Evolutionary conservation across 768 basidiomycete species (phyloP).

Genomic region (Agaricus blazei): DNA sequence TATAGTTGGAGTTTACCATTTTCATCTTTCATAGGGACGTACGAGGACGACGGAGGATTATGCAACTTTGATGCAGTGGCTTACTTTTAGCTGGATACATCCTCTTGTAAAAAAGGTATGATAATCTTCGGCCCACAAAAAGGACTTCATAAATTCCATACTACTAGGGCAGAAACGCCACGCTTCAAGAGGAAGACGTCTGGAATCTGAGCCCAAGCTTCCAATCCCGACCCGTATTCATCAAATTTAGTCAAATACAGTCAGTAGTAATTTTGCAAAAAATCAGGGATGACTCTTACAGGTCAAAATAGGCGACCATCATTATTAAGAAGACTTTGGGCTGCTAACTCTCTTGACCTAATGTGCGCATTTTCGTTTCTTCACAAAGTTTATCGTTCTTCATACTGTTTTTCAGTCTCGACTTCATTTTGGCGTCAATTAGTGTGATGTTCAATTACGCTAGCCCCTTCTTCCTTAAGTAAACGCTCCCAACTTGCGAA

Average conservation of each 20-base stretch:
- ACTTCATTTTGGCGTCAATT: slow-evolving; percentile 61
- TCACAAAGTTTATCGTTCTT: neutral
- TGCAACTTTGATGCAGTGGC: slow-evolving; percentile 65
- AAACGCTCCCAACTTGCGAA: slow-evolving; percentile 12
- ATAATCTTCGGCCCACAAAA: neutral
- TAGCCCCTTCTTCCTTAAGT: slow-evolving; percentile 84
- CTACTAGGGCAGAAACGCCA: slow-evolving; percentile 39
- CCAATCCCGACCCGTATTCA: slow-evolving; percentile 62
- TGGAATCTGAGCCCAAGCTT: slow-evolving; percentile 67
- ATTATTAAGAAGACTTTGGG: slow-evolving; percentile 36
- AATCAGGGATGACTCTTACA: neutral
- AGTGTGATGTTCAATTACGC: slow-evolving; percentile 76
- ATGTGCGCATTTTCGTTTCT: slow-evolving; percentile 21
- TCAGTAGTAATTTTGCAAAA: slow-evolving; percentile 14
- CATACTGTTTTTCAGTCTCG: slow-evolving; percentile 35
- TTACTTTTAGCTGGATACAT: slow-evolving; percentile 67
- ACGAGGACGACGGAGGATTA: slow-evolving; percentile 74
- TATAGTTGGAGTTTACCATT: neutral
- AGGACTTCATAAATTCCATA: neutral
- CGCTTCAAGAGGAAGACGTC: slow-evolving; percentile 66
- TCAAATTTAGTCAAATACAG: slow-evolving; percentile 38
- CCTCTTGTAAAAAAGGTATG: slow-evolving; percentile 52
- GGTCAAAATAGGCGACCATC: slow-evolving; percentile 27
- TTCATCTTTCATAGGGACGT: slow-evolving; percentile 32
- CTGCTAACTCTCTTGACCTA: slow-evolving; percentile 43